Conservation (phyloP, 768 basidiomycete genomes). For the Stropharia rugosoannulata region DNA sequence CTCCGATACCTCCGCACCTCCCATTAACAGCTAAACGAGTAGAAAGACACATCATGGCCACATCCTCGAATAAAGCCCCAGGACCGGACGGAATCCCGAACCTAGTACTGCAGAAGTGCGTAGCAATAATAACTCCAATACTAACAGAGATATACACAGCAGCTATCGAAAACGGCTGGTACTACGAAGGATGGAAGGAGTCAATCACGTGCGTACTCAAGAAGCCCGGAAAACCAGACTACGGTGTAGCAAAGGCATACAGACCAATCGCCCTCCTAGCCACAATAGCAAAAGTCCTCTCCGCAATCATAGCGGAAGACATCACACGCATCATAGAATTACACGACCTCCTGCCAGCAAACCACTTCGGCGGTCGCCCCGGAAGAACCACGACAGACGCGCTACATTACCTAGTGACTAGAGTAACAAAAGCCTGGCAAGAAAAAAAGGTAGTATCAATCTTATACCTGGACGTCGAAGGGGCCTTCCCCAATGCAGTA, state of each 20-base stretch:
- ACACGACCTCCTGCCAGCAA: slow-evolving; percentile 27
- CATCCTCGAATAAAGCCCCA: slow-evolving; percentile 33
- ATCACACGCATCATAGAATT: slow-evolving; percentile 23
- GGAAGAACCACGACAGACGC: slow-evolving; percentile 30
- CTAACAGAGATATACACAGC: slow-evolving; percentile 28
- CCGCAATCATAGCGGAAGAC: slow-evolving; percentile 18
- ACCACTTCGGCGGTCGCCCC: slow-evolving; percentile 35
- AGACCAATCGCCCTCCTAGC: slow-evolving; percentile 10
- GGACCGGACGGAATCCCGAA: slow-evolving; percentile 18
- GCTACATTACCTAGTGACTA: slow-evolving; percentile 29
- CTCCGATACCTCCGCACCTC: not conserved
- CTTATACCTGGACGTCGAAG: slow-evolving; percentile 25
- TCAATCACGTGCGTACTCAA: slow-evolving; percentile 28
- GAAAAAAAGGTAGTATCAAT: no score
- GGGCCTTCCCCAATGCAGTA: slow-evolving; percentile 17
- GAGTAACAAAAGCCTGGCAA: no score
- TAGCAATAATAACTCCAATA: not conserved
- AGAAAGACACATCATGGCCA: slow-evolving; percentile 14
- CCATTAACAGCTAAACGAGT: slow-evolving; percentile 28
- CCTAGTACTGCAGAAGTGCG: not conserved
- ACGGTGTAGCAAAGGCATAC: slow-evolving; percentile 28
- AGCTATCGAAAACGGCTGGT: slow-evolving; percentile 21
- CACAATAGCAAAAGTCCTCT: slow-evolving; percentile 28
- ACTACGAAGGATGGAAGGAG: slow-evolving; percentile 15
- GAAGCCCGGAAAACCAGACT: slow-evolving; percentile 36